Evolutionary conservation across 2,329 filamentous ascomycete species (phyloP), one percentile per base, ranked within the genome.

Genomic region (Xylaria sp.): DNA sequence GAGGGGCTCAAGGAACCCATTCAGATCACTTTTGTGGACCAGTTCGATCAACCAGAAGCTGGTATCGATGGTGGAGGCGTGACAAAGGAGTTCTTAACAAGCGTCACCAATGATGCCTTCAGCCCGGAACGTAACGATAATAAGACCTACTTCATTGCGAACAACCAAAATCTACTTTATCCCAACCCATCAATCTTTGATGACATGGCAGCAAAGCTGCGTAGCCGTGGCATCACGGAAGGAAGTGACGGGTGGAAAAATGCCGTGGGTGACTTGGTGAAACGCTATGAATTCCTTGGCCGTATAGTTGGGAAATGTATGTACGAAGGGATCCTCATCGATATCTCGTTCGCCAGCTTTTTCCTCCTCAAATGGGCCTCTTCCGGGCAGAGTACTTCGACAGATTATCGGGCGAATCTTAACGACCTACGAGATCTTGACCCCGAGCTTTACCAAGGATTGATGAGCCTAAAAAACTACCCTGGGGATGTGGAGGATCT

Each of bases 1-100:
- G 92, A 95, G 15, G 90, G 90, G 0, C 81, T 99, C 63, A 98
- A 98, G 76, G 95, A 98, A 75, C 93, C 94, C 0, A 97, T 99
- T 39, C 93, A 97, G 75, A 98, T 99, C 74, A 96, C 93, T 0
- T 99, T 99, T 77, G 90, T 97, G 49, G 96, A 99, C 76, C 87
- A 94, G 66, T 99, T 97, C 72, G 92, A 92, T 67, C 88, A 90
- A 1, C 85, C 88, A 7, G 96, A 99, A 80, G 95, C 95, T 13
- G 96, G 96, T 10, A 98, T 99, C 62, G 96, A 99, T 76, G 96
- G 96, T 0, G 96, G 96, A 9, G 96, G 96, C 69, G 96, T 99
- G 9, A 97, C 95, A 1, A 99, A 99, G 73, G 96, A 99, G 75
- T 99, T 99, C 69, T 84, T 99, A 13, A 97, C 90, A 0, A 96